A percentile compares a stretch with the other conserved stretches of the same genome.
These are phyloP conservation scores for Candida caryicola DNA, from an alignment of 805 yeast genomes.

Conservation along the genomic window DNA sequence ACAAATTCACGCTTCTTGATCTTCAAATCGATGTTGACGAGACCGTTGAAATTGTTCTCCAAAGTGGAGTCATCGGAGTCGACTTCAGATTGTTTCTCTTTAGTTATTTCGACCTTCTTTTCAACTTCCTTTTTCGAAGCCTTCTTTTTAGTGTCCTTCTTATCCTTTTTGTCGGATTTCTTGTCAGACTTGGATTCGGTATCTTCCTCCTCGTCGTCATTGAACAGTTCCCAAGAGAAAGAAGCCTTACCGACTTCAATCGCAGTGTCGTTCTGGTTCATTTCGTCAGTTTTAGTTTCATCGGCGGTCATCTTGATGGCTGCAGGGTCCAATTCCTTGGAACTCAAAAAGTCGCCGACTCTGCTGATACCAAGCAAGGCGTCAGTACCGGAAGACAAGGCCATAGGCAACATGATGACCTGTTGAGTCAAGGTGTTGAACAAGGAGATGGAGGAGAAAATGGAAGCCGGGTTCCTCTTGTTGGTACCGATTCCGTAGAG, in stretches of 20 bases:
- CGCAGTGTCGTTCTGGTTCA: constrained; percentile 37
- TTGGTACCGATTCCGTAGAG: constrained; percentile 30
- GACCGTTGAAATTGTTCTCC: constrained; percentile 36
- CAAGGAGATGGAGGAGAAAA: constrained; percentile 68
- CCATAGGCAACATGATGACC: constrained; percentile 67
- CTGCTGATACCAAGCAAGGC: constrained; percentile 61
- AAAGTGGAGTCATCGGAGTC: constrained; percentile 5
- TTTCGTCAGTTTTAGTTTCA: constrained; percentile 16
- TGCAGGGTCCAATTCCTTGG: constrained; percentile 40
- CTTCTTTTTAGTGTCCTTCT: not conserved
- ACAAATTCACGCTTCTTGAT: constrained; percentile 67
- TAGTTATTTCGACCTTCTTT: constrained; percentile 11
- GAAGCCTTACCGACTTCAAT: constrained; percentile 50
- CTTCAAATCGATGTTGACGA: constrained; percentile 49
- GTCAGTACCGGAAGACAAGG: constrained; percentile 66
- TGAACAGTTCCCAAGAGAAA: constrained; percentile 61
- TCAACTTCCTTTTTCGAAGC: not conserved
- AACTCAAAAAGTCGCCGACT: constrained; percentile 50
- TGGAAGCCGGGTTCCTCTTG: constrained; percentile 52
- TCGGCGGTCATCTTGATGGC: constrained; percentile 26
- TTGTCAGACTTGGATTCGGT: constrained; percentile 15
- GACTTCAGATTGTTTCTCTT: constrained; percentile 13
- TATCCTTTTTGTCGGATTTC: constrained; percentile 11
- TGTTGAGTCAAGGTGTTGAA: constrained; percentile 62
- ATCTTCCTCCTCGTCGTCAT: constrained; percentile 15